These are phyloP conservation scores for Rubia yunnanensis DNA, from an alignment of 257 asterid species.

Conservation along the genomic window DNA sequence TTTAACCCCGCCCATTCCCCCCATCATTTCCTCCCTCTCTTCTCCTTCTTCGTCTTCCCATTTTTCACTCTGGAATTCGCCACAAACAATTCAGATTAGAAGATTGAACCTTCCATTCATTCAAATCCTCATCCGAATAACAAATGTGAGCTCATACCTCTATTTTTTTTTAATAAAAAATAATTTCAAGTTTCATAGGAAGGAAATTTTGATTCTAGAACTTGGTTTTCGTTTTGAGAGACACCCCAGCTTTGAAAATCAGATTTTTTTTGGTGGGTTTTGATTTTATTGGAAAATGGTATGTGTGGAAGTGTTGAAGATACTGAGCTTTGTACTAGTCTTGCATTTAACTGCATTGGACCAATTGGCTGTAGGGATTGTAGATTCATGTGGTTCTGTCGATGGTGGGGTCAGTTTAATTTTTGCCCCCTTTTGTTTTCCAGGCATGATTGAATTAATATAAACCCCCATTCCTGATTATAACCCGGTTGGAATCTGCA, in stretches of 20 bases:
- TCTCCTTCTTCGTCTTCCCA: background rate
- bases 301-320: background rate
- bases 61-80: conserved; percentile 5
- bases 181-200: background rate
- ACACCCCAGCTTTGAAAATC: background rate
- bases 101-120: background rate
- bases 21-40: background rate
- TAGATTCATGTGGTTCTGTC: background rate
- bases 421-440: background rate
- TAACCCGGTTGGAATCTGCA: background rate
- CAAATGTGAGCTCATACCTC: conserved; percentile 15
- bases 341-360: background rate
- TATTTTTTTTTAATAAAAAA: background rate
- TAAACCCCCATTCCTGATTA: background rate
- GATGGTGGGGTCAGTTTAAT: background rate
- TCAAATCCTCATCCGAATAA: background rate
- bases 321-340: background rate
- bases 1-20: conserved; percentile 22
- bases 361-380: background rate
- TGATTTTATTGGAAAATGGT: background rate
- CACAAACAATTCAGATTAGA: background rate
- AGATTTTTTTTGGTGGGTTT: background rate
- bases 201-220: background rate
- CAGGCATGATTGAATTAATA: background rate
- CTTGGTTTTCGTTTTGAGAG: no score